Conservation (phyloP, 306 rosid genomes). For the Rosa persica region DNA sequence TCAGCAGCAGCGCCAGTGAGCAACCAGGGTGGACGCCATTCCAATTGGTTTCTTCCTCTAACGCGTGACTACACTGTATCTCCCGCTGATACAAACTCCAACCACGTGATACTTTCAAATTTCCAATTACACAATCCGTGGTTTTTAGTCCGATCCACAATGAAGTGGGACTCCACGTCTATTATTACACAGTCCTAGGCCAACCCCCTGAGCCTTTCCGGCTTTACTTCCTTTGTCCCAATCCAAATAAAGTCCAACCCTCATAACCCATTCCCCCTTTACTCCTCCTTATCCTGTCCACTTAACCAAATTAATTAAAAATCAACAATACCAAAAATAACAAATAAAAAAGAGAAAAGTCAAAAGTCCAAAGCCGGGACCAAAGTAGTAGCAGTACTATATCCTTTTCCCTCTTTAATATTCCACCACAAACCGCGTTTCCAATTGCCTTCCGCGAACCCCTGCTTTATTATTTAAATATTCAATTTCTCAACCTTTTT, state of each 20-base stretch:
- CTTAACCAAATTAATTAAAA: background rate
- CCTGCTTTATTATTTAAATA: background rate
- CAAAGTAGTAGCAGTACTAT: background rate
- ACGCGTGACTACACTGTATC: background rate
- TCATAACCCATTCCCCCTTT: background rate
- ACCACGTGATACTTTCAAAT: background rate
- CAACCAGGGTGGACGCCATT: background rate
- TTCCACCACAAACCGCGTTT: slow-evolving; percentile 50
- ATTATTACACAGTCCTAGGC: background rate
- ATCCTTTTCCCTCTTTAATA: background rate
- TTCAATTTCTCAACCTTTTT: background rate
- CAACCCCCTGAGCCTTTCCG: background rate
- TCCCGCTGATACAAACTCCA: background rate
- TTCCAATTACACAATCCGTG: background rate
- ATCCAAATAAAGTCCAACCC: background rate
- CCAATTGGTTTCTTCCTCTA: background rate
- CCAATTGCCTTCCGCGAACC: slow-evolving; percentile 3
- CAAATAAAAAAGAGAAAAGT: background rate
- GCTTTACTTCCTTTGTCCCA: slow-evolving; percentile 3
- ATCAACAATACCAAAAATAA: background rate
- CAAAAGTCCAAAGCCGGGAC: slow-evolving; percentile 1
- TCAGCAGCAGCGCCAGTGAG: background rate
- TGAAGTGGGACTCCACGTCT: background rate
- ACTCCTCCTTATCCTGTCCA: slow-evolving; percentile 14
- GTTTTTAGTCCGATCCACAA: background rate